Base-by-base conservation (phyloP, 495 filamentous ascomycete species). In the Neurospora hispaniola region DNA sequence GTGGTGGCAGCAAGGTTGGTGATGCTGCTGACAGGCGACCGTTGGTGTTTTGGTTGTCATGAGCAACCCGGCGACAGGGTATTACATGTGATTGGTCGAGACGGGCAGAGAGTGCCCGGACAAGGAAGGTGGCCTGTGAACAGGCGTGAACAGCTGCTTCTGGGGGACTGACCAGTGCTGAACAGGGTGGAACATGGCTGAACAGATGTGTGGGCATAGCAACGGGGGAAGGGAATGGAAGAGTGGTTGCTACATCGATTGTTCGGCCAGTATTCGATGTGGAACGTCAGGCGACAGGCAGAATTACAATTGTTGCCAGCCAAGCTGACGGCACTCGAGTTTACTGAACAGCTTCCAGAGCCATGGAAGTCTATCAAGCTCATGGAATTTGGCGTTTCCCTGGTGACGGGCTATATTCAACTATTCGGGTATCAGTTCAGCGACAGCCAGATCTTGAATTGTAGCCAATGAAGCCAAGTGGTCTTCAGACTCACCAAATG, bases 41-140 rank as follows among this genome's bases (percentile, higher is more conserved):
- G 54, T 62, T 18, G 54, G 27, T 62, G 54, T 16, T 62, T 62
- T 62, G 54, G 54, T 62, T 62, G 54, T 62, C 54, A 35, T 62
- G 54, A 35, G 54, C 54, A 62, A 62, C 54, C 12, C 54, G 27
- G 54, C 11, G 54, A 62, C 14, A 62, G 6, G 12, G 54, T 27
- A 6, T 35, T 31, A 35, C 54, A 62, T 27, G 27, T 62, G 20
- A 42, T 18, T 59, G 54, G 39, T 10, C 91, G 27, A 62, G 54
- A 35, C 27, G 6, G 54, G 12, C 0, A 31, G 54, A 35, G 4
- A 62, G 5, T 16, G 27, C 9, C 54, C 23, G 27, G 54, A 35
- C 14, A 62, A 2, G 27, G 54, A 62, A 62, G 54, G 54, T 14
- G 20, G 54, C 16, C 3, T 5, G 27, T 31, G 54, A 62, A 62